Evolutionary conservation across 768 basidiomycete genomes (phyloP).

Genomic region (Mycena olivaceomarginata): DNA sequence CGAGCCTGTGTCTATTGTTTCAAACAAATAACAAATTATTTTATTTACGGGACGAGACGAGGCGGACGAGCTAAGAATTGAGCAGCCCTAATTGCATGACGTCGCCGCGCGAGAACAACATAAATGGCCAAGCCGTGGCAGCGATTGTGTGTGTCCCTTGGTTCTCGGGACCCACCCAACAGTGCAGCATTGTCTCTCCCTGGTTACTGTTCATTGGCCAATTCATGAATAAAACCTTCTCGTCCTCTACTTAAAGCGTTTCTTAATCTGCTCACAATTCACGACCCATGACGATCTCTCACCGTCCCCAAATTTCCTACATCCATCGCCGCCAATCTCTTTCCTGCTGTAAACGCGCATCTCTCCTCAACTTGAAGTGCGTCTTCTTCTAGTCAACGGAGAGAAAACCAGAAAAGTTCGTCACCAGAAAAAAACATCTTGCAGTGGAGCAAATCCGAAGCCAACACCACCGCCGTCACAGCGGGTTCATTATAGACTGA

Average conservation of each 20-base stretch:
- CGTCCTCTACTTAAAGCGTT: conserved; percentile 37
- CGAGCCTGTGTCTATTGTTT: no score
- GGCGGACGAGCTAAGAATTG: no score
- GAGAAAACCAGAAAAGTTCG: no score
- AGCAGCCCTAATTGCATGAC: conserved; percentile 32
- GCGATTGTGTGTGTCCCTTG: conserved; percentile 14
- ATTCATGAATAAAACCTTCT: conserved; percentile 35
- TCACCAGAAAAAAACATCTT: no score
- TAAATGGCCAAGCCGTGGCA: conserved; percentile 3
- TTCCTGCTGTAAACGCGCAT: conserved; percentile 19
- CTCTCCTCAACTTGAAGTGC: neutral
- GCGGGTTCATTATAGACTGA: no score
- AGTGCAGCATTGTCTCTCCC: neutral
- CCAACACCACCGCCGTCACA: no score
- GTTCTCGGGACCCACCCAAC: conserved; percentile 41
- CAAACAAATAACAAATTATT: no score
- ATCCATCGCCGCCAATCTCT: conserved; percentile 22
- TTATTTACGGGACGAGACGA: no score
- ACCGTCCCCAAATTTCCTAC: conserved; percentile 17
- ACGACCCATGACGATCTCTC: conserved; percentile 33
- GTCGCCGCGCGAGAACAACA: conserved; percentile 30
- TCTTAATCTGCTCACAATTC: conserved; percentile 31
- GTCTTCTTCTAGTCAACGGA: no score
- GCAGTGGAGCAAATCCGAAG: no score
- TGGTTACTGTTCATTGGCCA: conserved; percentile 24